Conservation (phyloP, 805 yeast species). For the Pichia nanzhaoensis region DNA sequence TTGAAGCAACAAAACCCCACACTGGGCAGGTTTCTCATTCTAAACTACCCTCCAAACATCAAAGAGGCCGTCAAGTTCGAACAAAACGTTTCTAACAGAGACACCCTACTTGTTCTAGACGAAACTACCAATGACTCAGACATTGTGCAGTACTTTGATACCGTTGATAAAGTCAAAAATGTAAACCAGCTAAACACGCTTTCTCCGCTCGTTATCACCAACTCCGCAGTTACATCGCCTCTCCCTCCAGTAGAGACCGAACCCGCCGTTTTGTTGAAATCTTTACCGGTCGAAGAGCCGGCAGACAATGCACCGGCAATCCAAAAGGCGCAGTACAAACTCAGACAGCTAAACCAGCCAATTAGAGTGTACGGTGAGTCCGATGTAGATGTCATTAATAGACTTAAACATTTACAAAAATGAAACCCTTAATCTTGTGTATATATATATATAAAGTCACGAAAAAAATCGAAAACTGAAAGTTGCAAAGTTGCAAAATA, state of each 20-base stretch:
- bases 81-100: conserved; percentile 51
- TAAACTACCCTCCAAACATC: conserved; percentile 55
- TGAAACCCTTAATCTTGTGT: conserved; percentile 2
- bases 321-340: conserved; percentile 17
- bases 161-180: conserved; percentile 48
- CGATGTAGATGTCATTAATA: conserved; percentile 19
- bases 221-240: too few species aligned
- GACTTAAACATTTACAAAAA: conserved; percentile 13
- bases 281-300: conserved; percentile 8
- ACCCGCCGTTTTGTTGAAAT: not conserved
- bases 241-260: not conserved
- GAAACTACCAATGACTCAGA: conserved; percentile 35
- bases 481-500: too few species aligned
- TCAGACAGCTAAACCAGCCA: conserved; percentile 18
- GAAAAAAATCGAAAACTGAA: too few species aligned
- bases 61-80: conserved; percentile 69
- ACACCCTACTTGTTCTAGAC: conserved; percentile 32
- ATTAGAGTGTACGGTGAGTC: conserved; percentile 21
- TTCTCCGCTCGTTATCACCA: conserved; percentile 4
- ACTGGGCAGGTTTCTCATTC: conserved; percentile 42
- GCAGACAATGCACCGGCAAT: conserved; percentile 14
- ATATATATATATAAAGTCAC: conserved; percentile 5
- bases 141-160: conserved; percentile 55
- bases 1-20: conserved; percentile 24
- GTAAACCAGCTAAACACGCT: conserved; percentile 17